Evolutionary conservation across 768 basidiomycete genomes (phyloP).

Genomic region (Dioszegia hungarica): DNA sequence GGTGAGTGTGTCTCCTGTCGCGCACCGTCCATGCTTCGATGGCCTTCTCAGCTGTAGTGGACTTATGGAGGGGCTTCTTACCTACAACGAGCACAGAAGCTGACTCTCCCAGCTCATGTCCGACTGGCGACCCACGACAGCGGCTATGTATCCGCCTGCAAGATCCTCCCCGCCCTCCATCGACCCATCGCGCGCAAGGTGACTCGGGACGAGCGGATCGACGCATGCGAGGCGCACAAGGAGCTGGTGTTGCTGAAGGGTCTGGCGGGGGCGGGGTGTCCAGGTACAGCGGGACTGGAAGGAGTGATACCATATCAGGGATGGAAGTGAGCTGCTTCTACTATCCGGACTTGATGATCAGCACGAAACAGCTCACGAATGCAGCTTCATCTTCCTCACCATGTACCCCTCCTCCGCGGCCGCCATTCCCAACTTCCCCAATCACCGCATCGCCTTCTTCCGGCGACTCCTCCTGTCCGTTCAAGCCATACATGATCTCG

Average conservation of each 20-base stretch:
- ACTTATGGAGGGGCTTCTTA: no score
- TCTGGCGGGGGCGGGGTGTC: slow-evolving; percentile 29
- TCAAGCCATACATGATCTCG: slow-evolving; percentile 43
- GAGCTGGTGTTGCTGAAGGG: slow-evolving; percentile 44
- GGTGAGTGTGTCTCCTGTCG: slow-evolving; percentile 19
- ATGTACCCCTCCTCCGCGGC: slow-evolving; percentile 27
- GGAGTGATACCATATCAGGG: slow-evolving; percentile 39
- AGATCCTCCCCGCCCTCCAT: slow-evolving; percentile 46
- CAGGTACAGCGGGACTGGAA: slow-evolving; percentile 43
- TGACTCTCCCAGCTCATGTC: slow-evolving; percentile 36
- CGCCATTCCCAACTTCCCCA: slow-evolving; percentile 7
- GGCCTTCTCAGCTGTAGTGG: no score
- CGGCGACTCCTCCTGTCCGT: slow-evolving; percentile 31
- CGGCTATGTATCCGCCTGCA: slow-evolving; percentile 35
- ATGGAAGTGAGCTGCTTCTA: slow-evolving; percentile 43
- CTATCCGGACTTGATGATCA: not conserved
- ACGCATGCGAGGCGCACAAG: slow-evolving; percentile 46
- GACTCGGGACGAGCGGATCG: slow-evolving; percentile 36
- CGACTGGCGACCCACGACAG: slow-evolving; percentile 6
- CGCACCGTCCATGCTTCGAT: not conserved
- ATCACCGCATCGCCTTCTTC: slow-evolving; percentile 25
- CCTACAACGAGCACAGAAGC: no score
- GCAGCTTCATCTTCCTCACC: slow-evolving; percentile 43
- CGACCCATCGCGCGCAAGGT: slow-evolving; percentile 2
- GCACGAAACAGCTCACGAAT: not conserved